Conservation (phyloP, 2,329 filamentous ascomycete genomes). For the Cadophora sp. region DNA sequence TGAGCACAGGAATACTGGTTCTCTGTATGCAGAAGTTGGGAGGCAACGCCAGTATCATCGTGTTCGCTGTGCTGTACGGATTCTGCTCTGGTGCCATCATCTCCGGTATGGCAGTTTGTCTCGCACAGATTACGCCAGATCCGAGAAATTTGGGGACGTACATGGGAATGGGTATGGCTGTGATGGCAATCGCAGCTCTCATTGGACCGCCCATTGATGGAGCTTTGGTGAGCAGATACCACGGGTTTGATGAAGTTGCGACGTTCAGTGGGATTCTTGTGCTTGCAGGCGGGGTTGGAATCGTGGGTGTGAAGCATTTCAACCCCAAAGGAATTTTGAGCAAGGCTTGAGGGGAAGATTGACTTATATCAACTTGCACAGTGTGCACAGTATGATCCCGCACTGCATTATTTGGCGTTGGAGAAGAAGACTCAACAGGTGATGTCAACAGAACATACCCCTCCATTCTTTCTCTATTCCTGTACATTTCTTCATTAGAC, state of each 20-base stretch:
- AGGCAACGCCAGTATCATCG: constrained; percentile 42
- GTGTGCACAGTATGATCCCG: neutral
- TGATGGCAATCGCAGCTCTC: constrained; percentile 68
- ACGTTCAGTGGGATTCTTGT: constrained; percentile 40
- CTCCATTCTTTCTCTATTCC: neutral
- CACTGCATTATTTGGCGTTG: neutral
- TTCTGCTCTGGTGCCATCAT: constrained; percentile 47
- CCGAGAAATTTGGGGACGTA: constrained; percentile 73
- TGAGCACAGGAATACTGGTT: constrained; percentile 43
- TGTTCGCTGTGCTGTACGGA: constrained; percentile 45
- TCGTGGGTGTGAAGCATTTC: constrained; percentile 24
- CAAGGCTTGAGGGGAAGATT: constrained; percentile 10
- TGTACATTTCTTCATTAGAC: neutral
- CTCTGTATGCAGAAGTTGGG: constrained; percentile 43
- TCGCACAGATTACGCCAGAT: constrained; percentile 57
- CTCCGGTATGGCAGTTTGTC: constrained; percentile 36
- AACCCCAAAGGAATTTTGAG: constrained; percentile 23
- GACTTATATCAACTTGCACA: too few relatives aligned
- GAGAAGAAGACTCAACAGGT: neutral
- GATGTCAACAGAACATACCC: neutral
- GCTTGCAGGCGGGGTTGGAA: constrained; percentile 31
- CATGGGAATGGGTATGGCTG: constrained; percentile 69
- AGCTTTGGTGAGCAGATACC: constrained; percentile 59
- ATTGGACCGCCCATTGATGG: constrained; percentile 73
- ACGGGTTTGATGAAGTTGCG: constrained; percentile 48